Conservation (phyloP, 2,329 filamentous ascomycete genomes). For the Fusarium sp. region DNA sequence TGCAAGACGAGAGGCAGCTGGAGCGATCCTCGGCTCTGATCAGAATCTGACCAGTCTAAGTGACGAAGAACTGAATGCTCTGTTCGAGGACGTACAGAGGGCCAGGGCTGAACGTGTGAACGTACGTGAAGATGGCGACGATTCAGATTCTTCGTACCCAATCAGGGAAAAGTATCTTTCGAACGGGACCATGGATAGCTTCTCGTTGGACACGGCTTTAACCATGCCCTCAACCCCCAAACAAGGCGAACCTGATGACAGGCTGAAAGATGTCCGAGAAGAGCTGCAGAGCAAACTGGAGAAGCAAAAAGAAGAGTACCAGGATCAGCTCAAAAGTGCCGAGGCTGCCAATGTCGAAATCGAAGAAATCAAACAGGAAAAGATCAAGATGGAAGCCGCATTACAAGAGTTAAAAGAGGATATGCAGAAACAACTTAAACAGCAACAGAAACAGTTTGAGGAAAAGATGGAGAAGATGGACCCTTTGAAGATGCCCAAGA, state of each 20-base stretch:
- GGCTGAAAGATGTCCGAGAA: conserved; percentile 78
- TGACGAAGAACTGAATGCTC: conserved; percentile 91
- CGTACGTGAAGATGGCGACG: conserved; percentile 83
- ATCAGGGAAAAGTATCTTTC: conserved; percentile 95
- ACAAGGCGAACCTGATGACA: conserved; percentile 79
- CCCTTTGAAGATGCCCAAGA: conserved; percentile 69
- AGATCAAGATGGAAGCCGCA: conserved; percentile 84
- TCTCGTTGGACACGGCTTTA: conserved; percentile 91
- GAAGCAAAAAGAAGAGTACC: conserved; percentile 84
- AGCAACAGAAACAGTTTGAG: conserved; percentile 87
- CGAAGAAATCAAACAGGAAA: conserved; percentile 86
- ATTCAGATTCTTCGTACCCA: conserved; percentile 92
- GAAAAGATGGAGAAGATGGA: conserved; percentile 83
- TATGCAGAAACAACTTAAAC: conserved; percentile 86
- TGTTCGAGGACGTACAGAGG: conserved; percentile 94
- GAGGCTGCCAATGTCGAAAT: conserved; percentile 82
- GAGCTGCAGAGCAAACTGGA: conserved; percentile 87
- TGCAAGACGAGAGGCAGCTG: conserved; percentile 91
- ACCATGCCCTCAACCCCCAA: conserved; percentile 95
- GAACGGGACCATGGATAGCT: conserved; percentile 93
- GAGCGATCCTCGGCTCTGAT: conserved; percentile 87
- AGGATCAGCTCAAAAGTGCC: conserved; percentile 79
- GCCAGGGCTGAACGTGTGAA: conserved; percentile 81
- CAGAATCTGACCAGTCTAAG: conserved; percentile 91
- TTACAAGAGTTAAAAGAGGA: conserved; percentile 83